Base-by-base conservation (phyloP, 2,329 filamentous ascomycete genomes). In the Gaeumannomyces sp. region DNA sequence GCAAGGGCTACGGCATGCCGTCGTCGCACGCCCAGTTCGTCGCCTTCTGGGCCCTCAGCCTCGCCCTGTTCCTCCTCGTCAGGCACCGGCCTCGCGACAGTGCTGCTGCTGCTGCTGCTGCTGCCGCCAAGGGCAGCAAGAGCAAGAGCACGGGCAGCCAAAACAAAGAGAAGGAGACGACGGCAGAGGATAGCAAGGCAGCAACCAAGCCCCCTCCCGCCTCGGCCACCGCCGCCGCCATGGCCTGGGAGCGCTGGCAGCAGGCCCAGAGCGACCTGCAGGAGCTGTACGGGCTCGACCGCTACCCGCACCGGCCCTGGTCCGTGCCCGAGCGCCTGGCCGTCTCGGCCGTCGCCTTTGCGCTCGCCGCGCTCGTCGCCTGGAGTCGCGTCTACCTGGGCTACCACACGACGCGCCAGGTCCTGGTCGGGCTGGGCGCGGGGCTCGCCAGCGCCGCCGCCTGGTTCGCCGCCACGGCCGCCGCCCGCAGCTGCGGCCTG, bases 1-100 rank as follows among this genome's bases (percentile, higher is more conserved):
- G 86, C 65, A 96, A 96, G 76, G 95, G 95, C 68, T 99, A 99
- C 74, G 96, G 95, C 71, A 99, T 99, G 96, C 95, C 95, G 64
- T 84, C 80, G 68, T 97, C 93, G 53, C 95, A 99, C 78, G 91
- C 95, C 11, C 95, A 99, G 79, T 99, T 97, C 75, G 90, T 94
- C 67, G 85, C 90, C 65, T 99, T 92, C 81, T 98, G 97, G 84
- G 89, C 92, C 65, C 79, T 96, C 65, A 95, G 91, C 67, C 79
- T 98, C 66, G 82, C 86, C 29, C 81, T 99, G 27, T 98, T 98
- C 79, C 83, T 99, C 59, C 83, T 97, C 60, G 80, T 93, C 66
- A 86, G 94, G 67, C 93, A 97, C 76, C 81, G 82, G 6, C 89
- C 89, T 64, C 82, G 56, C 28, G 31, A 25, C 59, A 19, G n/a